Evolutionary conservation across 345 rosid species (phyloP).

Genomic region (Murraya paniculata): DNA sequence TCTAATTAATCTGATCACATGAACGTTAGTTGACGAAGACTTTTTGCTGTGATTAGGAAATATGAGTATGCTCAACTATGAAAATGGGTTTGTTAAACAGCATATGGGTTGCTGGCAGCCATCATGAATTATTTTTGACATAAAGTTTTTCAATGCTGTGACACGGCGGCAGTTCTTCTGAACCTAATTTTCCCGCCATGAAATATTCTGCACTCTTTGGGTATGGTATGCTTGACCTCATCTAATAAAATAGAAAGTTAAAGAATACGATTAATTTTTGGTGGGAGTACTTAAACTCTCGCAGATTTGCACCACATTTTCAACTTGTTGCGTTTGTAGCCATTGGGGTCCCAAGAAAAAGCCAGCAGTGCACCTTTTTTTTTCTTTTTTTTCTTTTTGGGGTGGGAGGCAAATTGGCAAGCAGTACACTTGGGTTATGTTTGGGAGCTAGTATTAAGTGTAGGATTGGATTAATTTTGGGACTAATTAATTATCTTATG

Average conservation of each 20-base stretch:
- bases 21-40: not conserved
- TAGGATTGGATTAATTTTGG: too few species aligned
- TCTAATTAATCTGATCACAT: not conserved
- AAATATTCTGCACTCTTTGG: not conserved
- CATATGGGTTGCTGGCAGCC: slow-evolving; percentile 3
- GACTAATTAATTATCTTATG: too few species aligned
- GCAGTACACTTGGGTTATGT: too few species aligned
- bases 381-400: too few species aligned
- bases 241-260: not conserved
- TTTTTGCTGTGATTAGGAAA: not conserved
- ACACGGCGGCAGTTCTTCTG: not conserved
- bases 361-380: not conserved
- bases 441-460: too few species aligned
- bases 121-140: slow-evolving; percentile 2
- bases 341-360: not conserved
- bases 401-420: too few species aligned
- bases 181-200: slow-evolving; percentile 10
- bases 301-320: not conserved
- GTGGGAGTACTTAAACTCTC: not conserved
- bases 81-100: not conserved
- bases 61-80: not conserved
- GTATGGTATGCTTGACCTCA: too few species aligned
- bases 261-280: not conserved
- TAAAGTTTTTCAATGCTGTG: not conserved
- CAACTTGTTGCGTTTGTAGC: not conserved